phyloP scores from a whole-genome alignment of 2,329 filamentous ascomycete genomes.

The Curvularia hawaiiensis region DNA sequence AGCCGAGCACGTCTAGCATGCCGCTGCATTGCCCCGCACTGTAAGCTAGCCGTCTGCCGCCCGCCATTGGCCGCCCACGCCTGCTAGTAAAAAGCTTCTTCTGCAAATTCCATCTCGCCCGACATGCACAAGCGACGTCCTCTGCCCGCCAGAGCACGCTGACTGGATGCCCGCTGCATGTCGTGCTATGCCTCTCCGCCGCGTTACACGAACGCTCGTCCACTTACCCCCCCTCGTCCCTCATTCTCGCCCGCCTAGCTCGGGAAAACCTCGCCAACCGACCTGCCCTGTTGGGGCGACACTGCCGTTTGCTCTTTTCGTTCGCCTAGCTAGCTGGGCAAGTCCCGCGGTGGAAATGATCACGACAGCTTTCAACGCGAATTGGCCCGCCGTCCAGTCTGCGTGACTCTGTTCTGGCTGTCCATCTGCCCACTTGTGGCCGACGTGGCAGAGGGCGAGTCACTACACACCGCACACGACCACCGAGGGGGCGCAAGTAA shows the following conservation, averaged over 20 bases:
- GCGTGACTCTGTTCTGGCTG: conserved; percentile 19
- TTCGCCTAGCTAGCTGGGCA: conserved; percentile 29
- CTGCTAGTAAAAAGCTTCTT: conserved; percentile 46
- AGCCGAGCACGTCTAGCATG: conserved; percentile 26
- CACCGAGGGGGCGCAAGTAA: conserved; percentile 16
- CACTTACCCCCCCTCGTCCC: conserved; percentile 1
- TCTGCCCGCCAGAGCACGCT: conserved; percentile 36
- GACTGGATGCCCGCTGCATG: conserved; percentile 41
- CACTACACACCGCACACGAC: neutral
- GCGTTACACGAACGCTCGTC: conserved; percentile 35
- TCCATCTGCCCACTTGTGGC: conserved; percentile 2
- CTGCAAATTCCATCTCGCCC: conserved; percentile 41
- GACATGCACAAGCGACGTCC: conserved; percentile 34
- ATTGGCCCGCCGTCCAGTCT: conserved; percentile 30
- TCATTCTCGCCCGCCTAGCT: conserved; percentile 25
- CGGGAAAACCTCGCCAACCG: conserved; percentile 33
- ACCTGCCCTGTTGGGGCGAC: conserved; percentile 41
- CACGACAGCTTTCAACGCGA: conserved; percentile 31
- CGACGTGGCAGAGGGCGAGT: conserved; percentile 21
- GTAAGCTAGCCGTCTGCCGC: conserved; percentile 28
- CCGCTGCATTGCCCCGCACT: conserved; percentile 25
- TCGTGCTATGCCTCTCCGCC: conserved; percentile 33
- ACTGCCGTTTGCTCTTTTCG: conserved; percentile 30
- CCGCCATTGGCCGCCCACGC: conserved; percentile 33
- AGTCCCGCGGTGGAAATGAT: conserved; percentile 42